phyloP scores from a whole-genome alignment of 164 flowering plant genomes.

The Magnolia sinica region DNA sequence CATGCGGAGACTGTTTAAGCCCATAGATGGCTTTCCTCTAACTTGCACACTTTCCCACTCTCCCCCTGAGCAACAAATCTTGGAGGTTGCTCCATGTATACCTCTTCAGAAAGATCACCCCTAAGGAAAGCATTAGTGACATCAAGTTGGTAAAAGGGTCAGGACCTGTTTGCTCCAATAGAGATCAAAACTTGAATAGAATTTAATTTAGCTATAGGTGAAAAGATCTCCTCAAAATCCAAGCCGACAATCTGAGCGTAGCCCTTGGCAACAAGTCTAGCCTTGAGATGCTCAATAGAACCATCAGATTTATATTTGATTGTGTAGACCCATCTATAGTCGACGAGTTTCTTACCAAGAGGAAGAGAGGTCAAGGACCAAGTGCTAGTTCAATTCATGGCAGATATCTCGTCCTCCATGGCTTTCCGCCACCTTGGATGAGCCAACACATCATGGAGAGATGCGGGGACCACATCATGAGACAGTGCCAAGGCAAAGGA shows the following conservation, averaged over 20 bases:
- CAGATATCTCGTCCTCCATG: too few relatives aligned
- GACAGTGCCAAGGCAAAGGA: too few relatives aligned
- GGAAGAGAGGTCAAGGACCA: background rate
- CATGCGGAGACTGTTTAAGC: background rate
- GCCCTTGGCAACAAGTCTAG: background rate
- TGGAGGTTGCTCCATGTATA: background rate
- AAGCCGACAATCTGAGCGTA: background rate
- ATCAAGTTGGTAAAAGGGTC: background rate
- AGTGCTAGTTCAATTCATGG: background rate
- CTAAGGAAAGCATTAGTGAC: background rate
- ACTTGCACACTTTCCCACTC: background rate
- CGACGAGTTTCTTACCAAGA: background rate
- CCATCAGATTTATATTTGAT: background rate
- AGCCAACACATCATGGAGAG: too few relatives aligned
- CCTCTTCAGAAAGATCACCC: background rate
- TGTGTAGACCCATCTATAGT: background rate
- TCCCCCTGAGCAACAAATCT: background rate
- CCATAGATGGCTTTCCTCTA: background rate
- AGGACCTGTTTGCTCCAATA: background rate
- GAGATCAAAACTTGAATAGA: background rate
- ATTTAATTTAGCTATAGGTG: background rate
- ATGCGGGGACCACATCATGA: too few relatives aligned
- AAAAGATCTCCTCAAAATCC: background rate
- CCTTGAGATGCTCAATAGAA: background rate
- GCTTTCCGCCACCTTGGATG: too few relatives aligned